Conservation (phyloP, 805 yeast genomes). For the Ogataea corticis region DNA sequence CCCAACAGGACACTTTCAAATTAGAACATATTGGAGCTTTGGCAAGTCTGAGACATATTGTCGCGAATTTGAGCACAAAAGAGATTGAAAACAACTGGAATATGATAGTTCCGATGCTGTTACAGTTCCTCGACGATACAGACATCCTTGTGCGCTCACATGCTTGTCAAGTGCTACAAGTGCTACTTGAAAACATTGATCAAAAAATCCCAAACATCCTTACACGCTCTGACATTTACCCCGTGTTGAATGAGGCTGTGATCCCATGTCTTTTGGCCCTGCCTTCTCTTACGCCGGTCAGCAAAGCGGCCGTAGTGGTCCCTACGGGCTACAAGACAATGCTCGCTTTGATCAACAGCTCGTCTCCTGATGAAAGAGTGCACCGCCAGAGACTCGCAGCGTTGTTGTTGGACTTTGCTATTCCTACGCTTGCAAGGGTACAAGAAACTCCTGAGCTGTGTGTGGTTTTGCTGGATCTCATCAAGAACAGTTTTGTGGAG, state of each 20-base stretch:
- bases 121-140: constrained; percentile 32
- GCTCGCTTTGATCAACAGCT: constrained; percentile 14
- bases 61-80: constrained; percentile 3
- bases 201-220: constrained; percentile 18
- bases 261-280: constrained; percentile 31
- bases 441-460: constrained; percentile 27
- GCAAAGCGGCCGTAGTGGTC: constrained; percentile 21
- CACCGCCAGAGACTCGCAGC: constrained; percentile 18
- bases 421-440: constrained; percentile 30
- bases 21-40: constrained; percentile 14
- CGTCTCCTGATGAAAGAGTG: constrained; percentile 9
- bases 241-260: constrained; percentile 25
- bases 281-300: constrained; percentile 31
- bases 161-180: constrained; percentile 18
- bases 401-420: constrained; percentile 27
- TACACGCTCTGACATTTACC: constrained; percentile 22
- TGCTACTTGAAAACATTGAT: constrained; percentile 12
- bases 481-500: constrained; percentile 14
- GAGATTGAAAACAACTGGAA: constrained; percentile 28
- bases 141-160: constrained; percentile 27
- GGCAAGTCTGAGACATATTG: constrained; percentile 13
- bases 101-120: constrained; percentile 26
- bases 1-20: constrained; percentile 23
- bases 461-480: constrained; percentile 14
- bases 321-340: constrained; percentile 26